phyloP scores from a whole-genome alignment of 345 rosid species.

The Litchi chinensis region DNA sequence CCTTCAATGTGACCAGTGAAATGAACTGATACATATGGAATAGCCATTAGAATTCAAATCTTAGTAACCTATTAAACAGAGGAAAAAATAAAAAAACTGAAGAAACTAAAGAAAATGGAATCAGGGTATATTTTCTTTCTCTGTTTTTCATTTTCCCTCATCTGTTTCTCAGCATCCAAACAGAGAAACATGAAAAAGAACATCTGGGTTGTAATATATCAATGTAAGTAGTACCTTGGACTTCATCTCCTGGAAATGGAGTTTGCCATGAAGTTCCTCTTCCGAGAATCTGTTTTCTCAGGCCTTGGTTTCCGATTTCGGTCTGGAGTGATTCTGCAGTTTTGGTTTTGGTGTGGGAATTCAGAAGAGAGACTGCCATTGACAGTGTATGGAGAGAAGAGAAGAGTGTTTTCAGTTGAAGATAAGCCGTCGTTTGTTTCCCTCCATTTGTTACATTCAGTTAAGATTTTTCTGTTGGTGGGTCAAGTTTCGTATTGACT shows the following conservation, averaged over 20 bases:
- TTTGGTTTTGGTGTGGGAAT: slow-evolving; percentile 12
- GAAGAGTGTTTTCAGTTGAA: slow-evolving; percentile 21
- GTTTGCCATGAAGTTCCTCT: slow-evolving; percentile 52
- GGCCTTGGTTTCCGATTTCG: slow-evolving; percentile 37
- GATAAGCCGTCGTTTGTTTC: slow-evolving; percentile 53
- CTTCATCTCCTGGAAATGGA: slow-evolving; percentile 51
- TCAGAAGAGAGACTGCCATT: slow-evolving; percentile 10
- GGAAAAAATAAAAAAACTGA: not conserved
- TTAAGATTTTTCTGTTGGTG: slow-evolving; percentile 26
- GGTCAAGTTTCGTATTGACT: too few relatives aligned
- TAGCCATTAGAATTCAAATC: not conserved
- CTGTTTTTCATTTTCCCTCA: too few relatives aligned
- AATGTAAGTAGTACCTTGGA: slow-evolving; percentile 32
- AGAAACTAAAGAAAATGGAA: not conserved
- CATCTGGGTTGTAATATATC: too few relatives aligned
- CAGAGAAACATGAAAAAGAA: too few relatives aligned
- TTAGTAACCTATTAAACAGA: not conserved
- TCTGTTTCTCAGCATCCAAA: too few relatives aligned
- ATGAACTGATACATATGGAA: slow-evolving; percentile 34
- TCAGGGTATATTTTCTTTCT: not conserved
- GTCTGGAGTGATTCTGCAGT: slow-evolving; percentile 13
- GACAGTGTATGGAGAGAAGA: not conserved
- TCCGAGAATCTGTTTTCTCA: slow-evolving; percentile 38
- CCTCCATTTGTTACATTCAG: slow-evolving; percentile 44
- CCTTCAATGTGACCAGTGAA: slow-evolving; percentile 39